These are phyloP conservation scores for Teunomyces lycoperdinae DNA, from an alignment of 805 yeast genomes.

Conservation along the genomic window DNA sequence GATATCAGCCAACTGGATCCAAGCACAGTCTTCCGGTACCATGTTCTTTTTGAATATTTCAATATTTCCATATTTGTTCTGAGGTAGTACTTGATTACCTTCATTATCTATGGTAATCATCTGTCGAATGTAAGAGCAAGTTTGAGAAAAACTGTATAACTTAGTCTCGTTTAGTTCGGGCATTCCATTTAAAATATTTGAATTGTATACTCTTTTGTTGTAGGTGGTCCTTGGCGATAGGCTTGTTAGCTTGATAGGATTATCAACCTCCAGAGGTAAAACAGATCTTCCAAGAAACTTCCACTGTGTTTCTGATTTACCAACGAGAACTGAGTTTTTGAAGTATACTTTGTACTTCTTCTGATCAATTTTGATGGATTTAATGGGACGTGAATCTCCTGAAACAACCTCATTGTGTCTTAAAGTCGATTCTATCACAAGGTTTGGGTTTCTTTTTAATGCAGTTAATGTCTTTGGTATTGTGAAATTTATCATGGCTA, in stretches of 20 bases:
- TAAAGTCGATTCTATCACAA: constrained; percentile 19
- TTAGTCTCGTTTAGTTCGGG: constrained; percentile 19
- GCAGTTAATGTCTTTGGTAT: constrained; percentile 24
- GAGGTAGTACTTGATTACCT: constrained; percentile 17
- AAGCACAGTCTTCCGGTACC: constrained; percentile 29
- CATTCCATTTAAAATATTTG: constrained; percentile 13
- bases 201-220: constrained; percentile 17
- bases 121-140: constrained; percentile 21
- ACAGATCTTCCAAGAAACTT: constrained; percentile 32
- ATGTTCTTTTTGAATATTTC: constrained; percentile 26
- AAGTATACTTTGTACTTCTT: constrained; percentile 18
- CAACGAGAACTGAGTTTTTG: constrained; percentile 18
- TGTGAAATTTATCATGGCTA: constrained; percentile 22
- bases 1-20: constrained; percentile 23
- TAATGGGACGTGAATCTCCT: constrained; percentile 11
- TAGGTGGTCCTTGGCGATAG: constrained; percentile 21
- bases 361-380: constrained; percentile 12
- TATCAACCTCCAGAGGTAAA: constrained; percentile 12
- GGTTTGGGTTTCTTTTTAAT: constrained; percentile 27
- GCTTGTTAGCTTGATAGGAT: constrained; percentile 18
- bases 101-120: constrained; percentile 4
- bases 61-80: constrained; percentile 30
- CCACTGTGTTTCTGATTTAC: constrained; percentile 35
- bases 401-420: constrained; percentile 26
- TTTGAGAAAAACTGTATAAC: constrained; percentile 27